Conservation (phyloP, 352 stramenopile genomes). For the Pseudoperonospora humuli region DNA sequence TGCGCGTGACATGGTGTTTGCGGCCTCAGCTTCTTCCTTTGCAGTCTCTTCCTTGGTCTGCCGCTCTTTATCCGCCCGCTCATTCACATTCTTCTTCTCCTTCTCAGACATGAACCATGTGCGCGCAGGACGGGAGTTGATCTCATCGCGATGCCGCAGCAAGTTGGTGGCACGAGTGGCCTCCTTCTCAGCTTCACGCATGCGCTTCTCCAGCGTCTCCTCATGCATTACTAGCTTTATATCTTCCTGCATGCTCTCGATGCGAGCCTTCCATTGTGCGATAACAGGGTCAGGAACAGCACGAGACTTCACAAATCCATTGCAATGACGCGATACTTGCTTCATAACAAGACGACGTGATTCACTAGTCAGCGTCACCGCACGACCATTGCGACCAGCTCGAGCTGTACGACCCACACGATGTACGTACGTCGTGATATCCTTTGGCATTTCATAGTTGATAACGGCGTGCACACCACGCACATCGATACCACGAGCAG, state of each 20-base stretch:
- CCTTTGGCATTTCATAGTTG: conserved; percentile 99
- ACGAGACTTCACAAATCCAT: conserved; percentile 87
- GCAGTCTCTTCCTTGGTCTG: conserved; percentile 33
- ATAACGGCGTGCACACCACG: conserved; percentile 96
- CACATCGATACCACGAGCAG: conserved; percentile 98
- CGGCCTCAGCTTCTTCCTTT: conserved; percentile 24
- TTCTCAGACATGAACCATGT: conserved; percentile 91
- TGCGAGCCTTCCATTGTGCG: conserved; percentile 77
- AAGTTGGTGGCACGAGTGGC: conserved; percentile 85
- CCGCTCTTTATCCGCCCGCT: conserved; percentile 63
- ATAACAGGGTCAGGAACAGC: conserved; percentile 85
- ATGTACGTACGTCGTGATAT: conserved; percentile 98
- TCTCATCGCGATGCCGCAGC: conserved; percentile 88
- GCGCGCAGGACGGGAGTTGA: conserved; percentile 71
- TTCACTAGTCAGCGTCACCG: conserved; percentile 88
- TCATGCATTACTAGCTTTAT: conserved; percentile 80
- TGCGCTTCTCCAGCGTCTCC: conserved; percentile 85
- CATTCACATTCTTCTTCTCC: conserved; percentile 81
- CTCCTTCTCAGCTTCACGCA: conserved; percentile 87
- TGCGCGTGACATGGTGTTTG: conserved; percentile 39
- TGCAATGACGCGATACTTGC: conserved; percentile 85
- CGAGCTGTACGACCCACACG: conserved; percentile 97
- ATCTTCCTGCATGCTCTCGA: conserved; percentile 76
- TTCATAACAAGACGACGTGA: conserved; percentile 90
- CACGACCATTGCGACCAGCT: conserved; percentile 89